Conservation (phyloP, 2,329 filamentous ascomycete species). For the Alternaria brassicae region DNA sequence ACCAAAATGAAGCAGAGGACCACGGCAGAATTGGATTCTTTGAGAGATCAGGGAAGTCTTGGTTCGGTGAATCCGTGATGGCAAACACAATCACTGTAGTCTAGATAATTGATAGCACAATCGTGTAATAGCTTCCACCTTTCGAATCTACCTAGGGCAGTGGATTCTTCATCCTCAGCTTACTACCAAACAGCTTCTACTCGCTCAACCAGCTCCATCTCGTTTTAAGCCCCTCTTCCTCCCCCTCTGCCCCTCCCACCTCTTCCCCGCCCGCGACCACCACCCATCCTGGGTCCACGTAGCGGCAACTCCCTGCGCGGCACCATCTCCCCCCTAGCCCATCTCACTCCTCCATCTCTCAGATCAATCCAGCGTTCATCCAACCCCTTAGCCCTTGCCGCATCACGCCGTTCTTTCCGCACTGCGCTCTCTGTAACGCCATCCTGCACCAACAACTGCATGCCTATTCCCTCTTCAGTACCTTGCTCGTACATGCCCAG, state of each 20-base stretch:
- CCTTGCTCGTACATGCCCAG: conserved; percentile 58
- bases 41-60: fast-evolving
- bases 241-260: conserved; percentile 23
- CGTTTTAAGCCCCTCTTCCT: background rate
- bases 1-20: background rate
- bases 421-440: conserved; percentile 38
- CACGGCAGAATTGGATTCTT: background rate
- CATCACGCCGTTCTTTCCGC: conserved; percentile 21
- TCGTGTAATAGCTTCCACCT: too few species aligned
- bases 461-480: conserved; percentile 36
- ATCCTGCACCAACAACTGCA: conserved; percentile 53
- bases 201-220: too few species aligned
- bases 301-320: background rate
- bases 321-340: conserved; percentile 19
- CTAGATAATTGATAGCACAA: background rate
- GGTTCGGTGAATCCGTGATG: background rate
- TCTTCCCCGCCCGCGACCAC: conserved; percentile 13
- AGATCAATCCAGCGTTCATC: conserved; percentile 53
- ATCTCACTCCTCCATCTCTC: conserved; percentile 30
- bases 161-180: too few species aligned
- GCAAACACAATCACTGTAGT: background rate
- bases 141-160: too few species aligned
- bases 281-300: conserved; percentile 15
- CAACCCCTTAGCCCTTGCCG: conserved; percentile 25
- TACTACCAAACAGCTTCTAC: too few species aligned